Evolutionary conservation across 345 rosid genomes (phyloP), one percentile per base, ranked within the genome.

Genomic region (Pugionium cornutum): DNA sequence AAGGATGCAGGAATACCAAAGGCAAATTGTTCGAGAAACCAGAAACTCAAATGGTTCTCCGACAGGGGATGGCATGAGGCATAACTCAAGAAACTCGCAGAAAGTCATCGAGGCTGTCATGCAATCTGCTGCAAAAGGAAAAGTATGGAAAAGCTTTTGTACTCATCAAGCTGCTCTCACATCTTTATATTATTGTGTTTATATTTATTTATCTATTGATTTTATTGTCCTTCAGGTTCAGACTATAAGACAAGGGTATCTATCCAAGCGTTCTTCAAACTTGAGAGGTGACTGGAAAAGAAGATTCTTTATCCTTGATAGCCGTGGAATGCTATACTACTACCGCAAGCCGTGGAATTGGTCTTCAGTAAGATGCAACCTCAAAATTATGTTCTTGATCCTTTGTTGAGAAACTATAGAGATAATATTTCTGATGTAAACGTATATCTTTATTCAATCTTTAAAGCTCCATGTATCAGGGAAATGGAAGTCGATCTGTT

Each of bases 211-310:
- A 59, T 39, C 18, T 18, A 18, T 18, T 18, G 18, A 18, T 18
- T 18, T 18, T 18, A 18, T 18, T 18, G 18, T 18, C 18, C 18
- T 18, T 54, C 82, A 88, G 95, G 91, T 88, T 58, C 86, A 85
- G 81, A 85, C 87, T 39, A 85, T 88, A 56, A 80, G 89, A 53
- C 91, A 88, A 76, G 95, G 95, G 27, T 88, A 85, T 77, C 77
- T 88, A 9, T 83, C 95, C 31, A 88, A 88, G 74, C 86, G 95
- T 69, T 88, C 95, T 9, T 85, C 91, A 64, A 88, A 85, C 76
- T 66, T 88, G 78, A 85, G 95, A 69, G 91, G 84, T 61, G 87
- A 85, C 55, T 88, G 95, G 91, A 88, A 88, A 72, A 82, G 95
- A 77, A 82, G 95, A 62, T 88, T 78, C 76, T 88, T 88, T 78